phyloP scores from a whole-genome alignment of 2,329 filamentous ascomycete genomes.

The Talaromyces piceae region DNA sequence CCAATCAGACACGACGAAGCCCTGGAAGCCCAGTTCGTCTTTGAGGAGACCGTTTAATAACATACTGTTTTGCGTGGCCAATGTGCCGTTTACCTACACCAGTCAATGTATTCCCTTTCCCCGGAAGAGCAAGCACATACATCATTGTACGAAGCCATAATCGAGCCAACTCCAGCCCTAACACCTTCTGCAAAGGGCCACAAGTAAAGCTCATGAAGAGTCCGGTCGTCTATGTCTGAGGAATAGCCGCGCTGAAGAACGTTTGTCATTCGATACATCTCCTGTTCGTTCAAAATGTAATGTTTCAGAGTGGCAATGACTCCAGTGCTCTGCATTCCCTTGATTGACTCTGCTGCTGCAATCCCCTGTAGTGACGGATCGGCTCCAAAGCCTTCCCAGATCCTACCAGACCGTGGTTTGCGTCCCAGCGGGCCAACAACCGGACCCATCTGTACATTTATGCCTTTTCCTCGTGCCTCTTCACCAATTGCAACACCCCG shows the following conservation, averaged over 20 bases:
- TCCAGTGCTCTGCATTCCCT: constrained; percentile 50
- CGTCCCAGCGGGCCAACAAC: constrained; percentile 63
- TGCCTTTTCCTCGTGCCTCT: constrained; percentile 66
- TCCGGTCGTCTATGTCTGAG: constrained; percentile 45
- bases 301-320: constrained; percentile 54
- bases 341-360: constrained; percentile 45
- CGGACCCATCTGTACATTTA: constrained; percentile 64
- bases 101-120: background rate
- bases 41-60: constrained; percentile 63
- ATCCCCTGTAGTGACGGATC: constrained; percentile 59
- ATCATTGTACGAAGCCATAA: constrained; percentile 39
- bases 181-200: constrained; percentile 48
- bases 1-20: constrained; percentile 66
- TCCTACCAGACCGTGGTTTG: constrained; percentile 64
- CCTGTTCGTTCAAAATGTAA: constrained; percentile 44
- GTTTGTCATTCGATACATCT: constrained; percentile 44
- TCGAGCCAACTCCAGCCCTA: constrained; percentile 40
- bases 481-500: constrained; percentile 61
- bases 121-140: constrained; percentile 17
- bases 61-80: constrained; percentile 61
- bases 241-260: constrained; percentile 33
- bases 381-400: constrained; percentile 67
- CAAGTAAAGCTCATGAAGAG: constrained; percentile 38
- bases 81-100: constrained; percentile 55
- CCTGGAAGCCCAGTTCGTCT: constrained; percentile 66